phyloP scores from a whole-genome alignment of 1,284 basidiomycete species.

The Hypsizygus ulmarius region DNA sequence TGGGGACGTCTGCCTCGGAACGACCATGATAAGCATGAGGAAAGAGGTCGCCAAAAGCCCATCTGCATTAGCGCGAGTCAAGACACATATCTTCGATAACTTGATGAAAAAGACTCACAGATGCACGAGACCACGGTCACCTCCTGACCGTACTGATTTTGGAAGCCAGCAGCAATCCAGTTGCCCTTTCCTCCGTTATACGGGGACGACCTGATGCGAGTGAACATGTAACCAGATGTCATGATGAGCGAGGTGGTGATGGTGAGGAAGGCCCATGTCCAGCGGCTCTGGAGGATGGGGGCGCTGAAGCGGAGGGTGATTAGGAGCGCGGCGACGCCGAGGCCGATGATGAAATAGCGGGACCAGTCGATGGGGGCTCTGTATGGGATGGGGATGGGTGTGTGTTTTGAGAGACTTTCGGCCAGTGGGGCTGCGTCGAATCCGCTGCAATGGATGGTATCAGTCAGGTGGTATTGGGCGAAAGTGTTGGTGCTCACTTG shows the following conservation, averaged over 20 bases:
- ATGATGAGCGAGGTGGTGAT: conserved; percentile 75
- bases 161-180: conserved; percentile 88
- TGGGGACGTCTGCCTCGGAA: conserved; percentile 78
- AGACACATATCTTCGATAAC: conserved; percentile 1
- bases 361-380: conserved; percentile 69
- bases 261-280: conserved; percentile 74
- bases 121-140: conserved; percentile 84
- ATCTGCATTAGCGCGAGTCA: conserved; percentile 49
- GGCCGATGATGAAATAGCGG: conserved; percentile 45
- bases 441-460: conserved; percentile 50
- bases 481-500: conserved; percentile 42
- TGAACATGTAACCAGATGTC: conserved; percentile 96
- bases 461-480: conserved; percentile 2
- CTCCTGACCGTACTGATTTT: conserved; percentile 92
- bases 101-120: conserved; percentile 57
- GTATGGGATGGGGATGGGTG: conserved; percentile 74
- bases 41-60: conserved; percentile 80
- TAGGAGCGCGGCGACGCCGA: conserved; percentile 42
- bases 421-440: conserved; percentile 79
- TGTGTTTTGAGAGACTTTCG: conserved; percentile 68
- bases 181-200: conserved; percentile 63
- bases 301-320: conserved; percentile 60
- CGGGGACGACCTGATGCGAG: conserved; percentile 84
- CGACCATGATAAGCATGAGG: conserved; percentile 79
- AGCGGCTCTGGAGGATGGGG: conserved; percentile 72